Base-by-base conservation (phyloP, 169 alveolate genomes). In the Toxoplasma gondii region DNA sequence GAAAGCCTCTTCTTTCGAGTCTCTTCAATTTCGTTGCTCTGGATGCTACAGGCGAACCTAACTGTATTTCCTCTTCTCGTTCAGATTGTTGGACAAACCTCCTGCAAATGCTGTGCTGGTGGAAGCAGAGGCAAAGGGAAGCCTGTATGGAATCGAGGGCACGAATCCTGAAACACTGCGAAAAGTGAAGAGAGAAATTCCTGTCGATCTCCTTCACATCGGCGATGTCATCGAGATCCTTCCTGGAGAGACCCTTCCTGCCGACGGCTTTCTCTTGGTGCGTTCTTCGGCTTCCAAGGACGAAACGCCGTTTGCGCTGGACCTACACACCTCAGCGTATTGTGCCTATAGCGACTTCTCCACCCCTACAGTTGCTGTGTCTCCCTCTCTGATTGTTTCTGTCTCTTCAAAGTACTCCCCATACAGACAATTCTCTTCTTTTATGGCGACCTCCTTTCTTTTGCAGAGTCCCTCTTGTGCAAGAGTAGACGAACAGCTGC, bases 201-300 rank as follows among this genome's bases (percentile, higher is more conserved):
- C 82, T 54, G 67, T 88, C 27, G 94, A 91, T 34, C 69, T 92
- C 58, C 88, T 92, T 90, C 94, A 92, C 34, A 74, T 74, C 31
- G 94, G 94, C 36, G 94, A 92, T 70, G 74, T 83, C 27, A 86
- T 92, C 91, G 41, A 74, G 53, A 88, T 92, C 45, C 92, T 86
- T 0, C 94, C 94, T 22, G 92, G 64, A 27, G 94, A 58, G 87
- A 82, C 69, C 27, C 38, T 92, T 78, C 94, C 94, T n/a, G 94
- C 94, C 31, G 94, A 92, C 70, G 94, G 94, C 45, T 34, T 92
- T 54, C 38, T 92, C 67, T 78, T 92, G 94, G 94, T 82, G 44
- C 45, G 86, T 44, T 22, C 22, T 27, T 54, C 58, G 12, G 58
- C 58, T 7, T 49, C 58, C 58, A 49, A 49, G 58, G 58, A 49